Evolutionary conservation across 140 eudicot species (phyloP).

Genomic region (Stevia rebaudiana): DNA sequence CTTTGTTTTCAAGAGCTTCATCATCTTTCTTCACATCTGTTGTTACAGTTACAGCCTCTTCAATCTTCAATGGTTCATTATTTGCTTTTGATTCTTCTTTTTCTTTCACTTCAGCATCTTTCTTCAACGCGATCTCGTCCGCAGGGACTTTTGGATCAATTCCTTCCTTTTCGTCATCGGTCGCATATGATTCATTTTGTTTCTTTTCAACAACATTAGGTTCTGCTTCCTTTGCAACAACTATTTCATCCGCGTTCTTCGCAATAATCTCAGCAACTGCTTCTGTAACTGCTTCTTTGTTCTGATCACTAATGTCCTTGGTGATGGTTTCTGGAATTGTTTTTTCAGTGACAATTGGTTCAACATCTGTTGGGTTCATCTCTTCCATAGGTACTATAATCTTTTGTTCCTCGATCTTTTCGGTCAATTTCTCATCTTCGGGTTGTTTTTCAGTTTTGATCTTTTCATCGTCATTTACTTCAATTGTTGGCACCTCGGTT

Average conservation of each 20-base stretch:
- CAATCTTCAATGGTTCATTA: conserved; percentile 14
- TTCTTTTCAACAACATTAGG: background rate
- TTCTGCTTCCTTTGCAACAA: conserved; percentile 13
- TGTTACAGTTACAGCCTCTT: background rate
- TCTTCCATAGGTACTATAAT: background rate
- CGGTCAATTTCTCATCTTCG: conserved; percentile 10
- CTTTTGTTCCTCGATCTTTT: conserved; percentile 14
- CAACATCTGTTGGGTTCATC: background rate
- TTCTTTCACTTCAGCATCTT: background rate
- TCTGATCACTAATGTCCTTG: background rate
- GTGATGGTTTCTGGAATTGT: background rate
- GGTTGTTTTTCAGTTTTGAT: conserved; percentile 9
- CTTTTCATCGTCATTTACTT: background rate
- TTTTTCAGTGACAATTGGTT: background rate
- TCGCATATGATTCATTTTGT: background rate
- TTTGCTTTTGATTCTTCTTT: conserved; percentile 12
- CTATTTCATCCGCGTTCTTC: conserved; percentile 9
- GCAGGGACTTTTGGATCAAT: conserved; percentile 8
- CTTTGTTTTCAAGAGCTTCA: conserved; percentile 24
- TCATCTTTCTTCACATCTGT: conserved; percentile 1
- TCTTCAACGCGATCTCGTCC: conserved; percentile 14
- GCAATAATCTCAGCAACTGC: conserved; percentile 21
- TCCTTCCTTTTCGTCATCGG: conserved; percentile 1
- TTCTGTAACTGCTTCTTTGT: conserved; percentile 8
- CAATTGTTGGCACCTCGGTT: background rate